phyloP scores from a whole-genome alignment of 2,329 filamentous ascomycete species.

The Magnaporthiopsis poae region DNA sequence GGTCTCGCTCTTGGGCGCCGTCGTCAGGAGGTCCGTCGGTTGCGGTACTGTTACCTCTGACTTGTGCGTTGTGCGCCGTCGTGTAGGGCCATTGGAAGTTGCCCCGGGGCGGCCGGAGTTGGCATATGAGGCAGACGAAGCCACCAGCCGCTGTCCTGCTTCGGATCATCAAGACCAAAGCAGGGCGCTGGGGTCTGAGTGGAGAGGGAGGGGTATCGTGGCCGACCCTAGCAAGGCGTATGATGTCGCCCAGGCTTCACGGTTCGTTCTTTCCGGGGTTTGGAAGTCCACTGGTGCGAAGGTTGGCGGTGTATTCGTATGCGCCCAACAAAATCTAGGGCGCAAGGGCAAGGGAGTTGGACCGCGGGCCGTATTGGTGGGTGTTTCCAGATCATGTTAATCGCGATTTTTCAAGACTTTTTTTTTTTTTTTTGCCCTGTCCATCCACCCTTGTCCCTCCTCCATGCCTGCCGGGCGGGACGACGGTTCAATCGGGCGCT shows the following conservation, averaged over 20 bases:
- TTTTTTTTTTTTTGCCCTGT: not conserved
- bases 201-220: not conserved
- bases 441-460: not conserved
- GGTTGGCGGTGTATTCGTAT: not conserved
- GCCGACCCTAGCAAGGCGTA: not conserved
- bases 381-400: not conserved
- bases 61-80: not conserved
- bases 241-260: too few species aligned
- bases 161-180: constrained; percentile 4
- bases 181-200: not conserved
- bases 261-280: not conserved
- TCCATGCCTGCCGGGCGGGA: not conserved
- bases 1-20: not conserved
- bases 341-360: not conserved
- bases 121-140: constrained; percentile 13
- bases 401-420: not conserved
- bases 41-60: not conserved
- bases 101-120: constrained; percentile 4
- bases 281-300: not conserved
- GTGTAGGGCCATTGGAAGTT: not conserved
- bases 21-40: not conserved
- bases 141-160: constrained; percentile 6
- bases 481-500: not conserved
- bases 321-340: not conserved
- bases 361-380: not conserved